Evolutionary conservation across 495 filamentous ascomycete genomes (phyloP).

Genomic region (Lepidopterella palustris): DNA sequence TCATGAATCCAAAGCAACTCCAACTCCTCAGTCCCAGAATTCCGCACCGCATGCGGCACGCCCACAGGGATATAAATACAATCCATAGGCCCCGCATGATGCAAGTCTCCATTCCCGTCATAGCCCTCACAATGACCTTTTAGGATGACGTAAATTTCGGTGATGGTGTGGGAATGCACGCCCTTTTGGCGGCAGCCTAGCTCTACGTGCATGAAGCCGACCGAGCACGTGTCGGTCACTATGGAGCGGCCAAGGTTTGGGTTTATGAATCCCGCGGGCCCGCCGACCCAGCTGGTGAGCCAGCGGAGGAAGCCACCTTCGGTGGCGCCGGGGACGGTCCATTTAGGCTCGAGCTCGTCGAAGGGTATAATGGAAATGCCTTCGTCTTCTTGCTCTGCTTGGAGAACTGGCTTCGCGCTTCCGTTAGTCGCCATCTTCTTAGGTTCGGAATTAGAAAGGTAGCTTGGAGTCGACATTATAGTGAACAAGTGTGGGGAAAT

Average conservation of each 20-base stretch:
- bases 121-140: neutral
- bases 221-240: neutral
- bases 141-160: neutral
- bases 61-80: neutral
- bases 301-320: neutral
- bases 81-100: neutral
- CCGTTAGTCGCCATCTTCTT: too few species aligned
- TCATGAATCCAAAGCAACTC: neutral
- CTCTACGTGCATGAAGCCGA: neutral
- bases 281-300: neutral
- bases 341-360: neutral
- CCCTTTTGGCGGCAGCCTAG: neutral
- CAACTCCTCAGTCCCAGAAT: neutral
- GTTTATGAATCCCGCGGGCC: neutral
- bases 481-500: too few species aligned
- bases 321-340: neutral
- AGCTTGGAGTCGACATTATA: too few species aligned
- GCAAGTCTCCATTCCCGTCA: neutral
- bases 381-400: too few species aligned
- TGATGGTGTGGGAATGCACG: neutral
- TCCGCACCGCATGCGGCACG: neutral
- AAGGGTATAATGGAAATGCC: neutral
- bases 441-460: too few species aligned
- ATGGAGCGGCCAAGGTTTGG: neutral
- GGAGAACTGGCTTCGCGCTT: too few species aligned